A percentile compares a stretch with the other conserved stretches of the same genome.
Conservation (phyloP, 768 basidiomycete genomes). For the Pleurotus eryngii region DNA sequence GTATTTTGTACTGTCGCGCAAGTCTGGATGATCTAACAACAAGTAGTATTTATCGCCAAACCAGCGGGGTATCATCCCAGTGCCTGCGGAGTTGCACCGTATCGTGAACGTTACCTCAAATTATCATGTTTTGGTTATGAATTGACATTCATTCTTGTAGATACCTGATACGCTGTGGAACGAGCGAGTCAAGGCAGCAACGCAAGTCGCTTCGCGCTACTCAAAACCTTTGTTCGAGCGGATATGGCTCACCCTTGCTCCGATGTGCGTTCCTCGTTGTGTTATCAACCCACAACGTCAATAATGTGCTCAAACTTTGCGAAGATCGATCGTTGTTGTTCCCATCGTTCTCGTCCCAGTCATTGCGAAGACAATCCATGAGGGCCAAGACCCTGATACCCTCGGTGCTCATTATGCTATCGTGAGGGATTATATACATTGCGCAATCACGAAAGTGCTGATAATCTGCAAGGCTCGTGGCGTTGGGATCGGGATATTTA, state of each 20-base stretch:
- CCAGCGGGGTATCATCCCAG: constrained; percentile 20
- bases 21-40: constrained; percentile 10
- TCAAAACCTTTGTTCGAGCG: constrained; percentile 43
- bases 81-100: constrained; percentile 36
- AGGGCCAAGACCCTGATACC: constrained; percentile 10
- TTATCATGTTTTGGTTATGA: not conserved
- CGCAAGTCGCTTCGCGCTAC: constrained; percentile 33
- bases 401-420: not conserved
- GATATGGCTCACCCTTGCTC: constrained; percentile 32
- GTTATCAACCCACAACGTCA: not conserved
- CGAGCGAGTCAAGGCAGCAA: constrained; percentile 35
- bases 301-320: not conserved
- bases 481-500: constrained; percentile 30
- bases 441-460: not conserved
- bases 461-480: constrained; percentile 30
- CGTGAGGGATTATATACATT: not conserved
- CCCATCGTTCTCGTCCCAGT: constrained; percentile 37
- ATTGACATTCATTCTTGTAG: constrained; percentile 18
- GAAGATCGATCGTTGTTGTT: constrained; percentile 34
- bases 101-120: constrained; percentile 23
- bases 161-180: constrained; percentile 43
- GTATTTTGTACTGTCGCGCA: constrained; percentile 6
- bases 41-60: constrained; percentile 31
- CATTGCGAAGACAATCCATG: constrained; percentile 24
- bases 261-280: constrained; percentile 31